These are phyloP conservation scores for Teratosphaeria destructans DNA, from an alignment of 2,329 filamentous ascomycete species.

Conservation along the genomic window DNA sequence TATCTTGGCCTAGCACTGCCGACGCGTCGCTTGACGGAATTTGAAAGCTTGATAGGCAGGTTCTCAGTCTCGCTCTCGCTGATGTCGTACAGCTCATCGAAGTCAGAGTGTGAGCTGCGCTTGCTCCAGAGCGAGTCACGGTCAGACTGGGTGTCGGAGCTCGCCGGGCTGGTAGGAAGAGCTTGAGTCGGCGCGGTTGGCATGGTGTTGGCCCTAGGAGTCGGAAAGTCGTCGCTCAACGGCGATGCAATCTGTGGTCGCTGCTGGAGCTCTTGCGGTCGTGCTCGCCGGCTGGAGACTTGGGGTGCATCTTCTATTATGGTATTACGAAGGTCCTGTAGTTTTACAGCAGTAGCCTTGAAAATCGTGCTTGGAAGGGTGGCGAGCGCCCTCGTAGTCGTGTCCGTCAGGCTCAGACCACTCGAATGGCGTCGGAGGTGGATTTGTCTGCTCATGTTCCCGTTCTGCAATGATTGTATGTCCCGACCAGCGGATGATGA, in stretches of 20 bases:
- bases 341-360: conserved; percentile 42
- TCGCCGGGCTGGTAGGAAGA: conserved; percentile 47
- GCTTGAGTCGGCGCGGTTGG: conserved; percentile 8
- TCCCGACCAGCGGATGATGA: conserved; percentile 9
- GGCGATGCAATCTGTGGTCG: conserved; percentile 29
- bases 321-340: conserved; percentile 46
- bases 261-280: conserved; percentile 26
- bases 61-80: conserved; percentile 64
- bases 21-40: conserved; percentile 38
- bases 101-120: conserved; percentile 58
- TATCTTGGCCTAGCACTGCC: conserved; percentile 33
- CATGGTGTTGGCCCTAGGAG: conserved; percentile 14
- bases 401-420: not conserved
- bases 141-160: conserved; percentile 37
- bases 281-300: conserved; percentile 21
- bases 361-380: conserved; percentile 41
- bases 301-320: conserved; percentile 48
- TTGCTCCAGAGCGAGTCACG: conserved; percentile 44
- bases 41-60: conserved; percentile 41
- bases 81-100: conserved; percentile 79
- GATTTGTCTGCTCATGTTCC: not conserved
- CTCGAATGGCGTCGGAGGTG: conserved; percentile 3
- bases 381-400: conserved; percentile 35
- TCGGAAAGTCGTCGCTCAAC: conserved; percentile 52
- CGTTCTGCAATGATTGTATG: not conserved